phyloP scores from a whole-genome alignment of 2,329 filamentous ascomycete species.

The Talaromyces sp. region DNA sequence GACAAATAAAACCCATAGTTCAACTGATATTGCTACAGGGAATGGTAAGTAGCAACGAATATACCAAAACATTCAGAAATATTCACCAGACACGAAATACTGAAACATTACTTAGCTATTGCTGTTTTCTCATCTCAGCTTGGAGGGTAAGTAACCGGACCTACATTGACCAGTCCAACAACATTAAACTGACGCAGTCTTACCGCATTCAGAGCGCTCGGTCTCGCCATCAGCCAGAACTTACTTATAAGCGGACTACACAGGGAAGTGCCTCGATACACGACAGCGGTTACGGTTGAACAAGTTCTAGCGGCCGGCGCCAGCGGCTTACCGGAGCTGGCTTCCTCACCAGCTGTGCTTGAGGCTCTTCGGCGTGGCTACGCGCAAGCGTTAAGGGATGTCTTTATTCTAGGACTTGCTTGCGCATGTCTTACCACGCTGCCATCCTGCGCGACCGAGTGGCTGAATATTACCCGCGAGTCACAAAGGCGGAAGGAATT shows the following conservation, averaged over 20 bases:
- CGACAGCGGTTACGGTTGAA: not conserved
- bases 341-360: not conserved
- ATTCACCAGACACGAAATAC: not conserved
- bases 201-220: not conserved
- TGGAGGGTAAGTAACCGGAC: not conserved
- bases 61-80: not conserved
- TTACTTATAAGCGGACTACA: not conserved
- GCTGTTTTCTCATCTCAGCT: slow-evolving; percentile 1
- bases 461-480: slow-evolving; percentile 1
- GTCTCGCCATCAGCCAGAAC: slow-evolving; percentile 1
- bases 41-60: not conserved
- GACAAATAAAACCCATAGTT: not conserved
- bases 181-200: not conserved
- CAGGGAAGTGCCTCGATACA: not conserved
- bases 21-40: slow-evolving; percentile 1
- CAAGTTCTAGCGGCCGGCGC: not conserved
- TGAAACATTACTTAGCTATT: not conserved
- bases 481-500: slow-evolving; percentile 1
- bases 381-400: not conserved
- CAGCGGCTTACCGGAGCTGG: not conserved
- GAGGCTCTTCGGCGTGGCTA: not conserved
- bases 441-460: not conserved
- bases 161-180: not conserved
- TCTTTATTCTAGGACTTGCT: slow-evolving; percentile 1
- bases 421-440: not conserved